phyloP scores from a whole-genome alignment of 75 land plant genomes.

The Cunninghamia lanceolata region DNA sequence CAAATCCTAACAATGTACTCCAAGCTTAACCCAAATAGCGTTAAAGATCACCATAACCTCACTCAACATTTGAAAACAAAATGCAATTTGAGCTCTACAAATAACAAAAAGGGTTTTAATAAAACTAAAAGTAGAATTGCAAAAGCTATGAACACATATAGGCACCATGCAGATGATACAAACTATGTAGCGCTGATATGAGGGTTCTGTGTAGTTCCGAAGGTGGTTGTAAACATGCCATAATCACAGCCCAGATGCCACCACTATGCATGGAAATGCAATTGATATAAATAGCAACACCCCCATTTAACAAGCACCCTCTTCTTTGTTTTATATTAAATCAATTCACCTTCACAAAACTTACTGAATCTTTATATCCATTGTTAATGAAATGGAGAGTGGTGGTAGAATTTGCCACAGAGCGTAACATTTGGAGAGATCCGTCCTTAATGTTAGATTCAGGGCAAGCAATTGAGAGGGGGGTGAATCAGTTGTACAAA shows the following conservation, averaged over 20 bases:
- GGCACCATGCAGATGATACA: conserved; percentile 54
- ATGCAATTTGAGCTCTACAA: not conserved
- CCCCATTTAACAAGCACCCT: conserved; percentile 3
- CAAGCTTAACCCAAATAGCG: not conserved
- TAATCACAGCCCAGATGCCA: conserved; percentile 25
- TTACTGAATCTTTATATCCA: not conserved
- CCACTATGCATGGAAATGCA: conserved; percentile 15
- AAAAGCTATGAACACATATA: conserved; percentile 15
- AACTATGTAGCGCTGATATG: conserved; percentile 45
- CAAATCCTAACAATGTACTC: not conserved
- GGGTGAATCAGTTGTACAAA: too few species aligned
- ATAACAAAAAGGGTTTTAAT: not conserved
- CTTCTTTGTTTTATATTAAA: not conserved
- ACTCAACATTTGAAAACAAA: not conserved
- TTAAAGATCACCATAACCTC: not conserved
- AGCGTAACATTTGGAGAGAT: not conserved
- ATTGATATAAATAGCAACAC: not conserved
- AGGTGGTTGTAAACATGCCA: conserved; percentile 48
- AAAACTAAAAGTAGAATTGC: not conserved
- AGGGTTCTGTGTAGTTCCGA: conserved; percentile 48
- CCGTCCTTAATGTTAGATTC: not conserved
- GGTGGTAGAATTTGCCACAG: not conserved
- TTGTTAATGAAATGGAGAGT: not conserved
- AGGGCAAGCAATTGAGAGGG: too few species aligned
- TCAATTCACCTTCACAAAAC: not conserved